These are phyloP conservation scores for Mycena rosella DNA, from an alignment of 768 basidiomycete genomes.

Conservation along the genomic window DNA sequence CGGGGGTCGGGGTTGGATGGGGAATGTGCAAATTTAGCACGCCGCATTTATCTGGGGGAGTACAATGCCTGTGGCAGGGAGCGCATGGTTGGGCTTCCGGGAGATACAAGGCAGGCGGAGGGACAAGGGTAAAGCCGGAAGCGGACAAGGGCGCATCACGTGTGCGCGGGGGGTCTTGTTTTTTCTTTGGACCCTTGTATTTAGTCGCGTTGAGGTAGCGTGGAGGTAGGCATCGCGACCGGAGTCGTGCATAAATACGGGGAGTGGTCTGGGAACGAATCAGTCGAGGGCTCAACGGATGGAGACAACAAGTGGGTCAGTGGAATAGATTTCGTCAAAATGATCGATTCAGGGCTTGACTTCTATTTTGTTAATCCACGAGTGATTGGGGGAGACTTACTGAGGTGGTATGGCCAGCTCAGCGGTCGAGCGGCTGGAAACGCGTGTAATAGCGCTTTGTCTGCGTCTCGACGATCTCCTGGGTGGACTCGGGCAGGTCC, in stretches of 20 bases:
- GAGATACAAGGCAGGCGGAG: not conserved
- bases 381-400: constrained; percentile 20
- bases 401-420: not conserved
- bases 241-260: not conserved
- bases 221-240: constrained; percentile 9
- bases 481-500: constrained; percentile 94
- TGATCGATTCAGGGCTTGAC: constrained; percentile 44
- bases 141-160: constrained; percentile 22
- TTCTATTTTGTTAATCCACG: constrained; percentile 42
- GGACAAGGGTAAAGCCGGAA: constrained; percentile 16
- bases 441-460: constrained; percentile 90
- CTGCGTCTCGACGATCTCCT: constrained; percentile 88
- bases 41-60: constrained; percentile 15
- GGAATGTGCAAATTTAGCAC: constrained; percentile 17
- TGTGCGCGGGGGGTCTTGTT: not conserved
- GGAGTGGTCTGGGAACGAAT: not conserved
- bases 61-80: constrained; percentile 21
- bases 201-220: no score
- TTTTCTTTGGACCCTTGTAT: no score
- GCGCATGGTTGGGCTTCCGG: not conserved
- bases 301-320: constrained; percentile 14
- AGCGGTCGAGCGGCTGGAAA: constrained; percentile 74
- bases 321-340: constrained; percentile 33
- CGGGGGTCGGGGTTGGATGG: not conserved
- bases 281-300: not conserved